Evolutionary conservation across 139 green algal species (phyloP).

Genomic region (Chlorella sp.): DNA sequence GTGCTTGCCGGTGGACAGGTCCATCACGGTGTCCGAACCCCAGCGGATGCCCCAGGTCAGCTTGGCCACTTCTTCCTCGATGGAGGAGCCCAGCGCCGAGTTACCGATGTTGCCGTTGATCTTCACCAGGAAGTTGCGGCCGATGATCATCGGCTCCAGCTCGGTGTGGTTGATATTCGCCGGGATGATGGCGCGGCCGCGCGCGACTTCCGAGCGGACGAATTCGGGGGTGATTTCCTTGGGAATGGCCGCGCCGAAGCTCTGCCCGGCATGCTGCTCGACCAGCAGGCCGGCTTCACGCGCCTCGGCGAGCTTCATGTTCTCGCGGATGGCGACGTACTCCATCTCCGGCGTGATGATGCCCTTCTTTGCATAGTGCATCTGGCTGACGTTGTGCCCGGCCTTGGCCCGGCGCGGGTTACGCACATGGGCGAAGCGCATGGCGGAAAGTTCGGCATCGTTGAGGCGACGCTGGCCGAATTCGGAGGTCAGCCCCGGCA

Average conservation of each 20-base stretch:
- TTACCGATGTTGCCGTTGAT: slow-evolving; percentile 99
- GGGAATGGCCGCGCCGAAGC: too few species aligned
- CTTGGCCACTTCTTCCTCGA: slow-evolving; percentile 98
- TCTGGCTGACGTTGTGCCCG: too few species aligned
- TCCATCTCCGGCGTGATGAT: slow-evolving; percentile 96
- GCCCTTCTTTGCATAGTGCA: slow-evolving; percentile 85
- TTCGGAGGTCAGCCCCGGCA: too few species aligned
- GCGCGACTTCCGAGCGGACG: slow-evolving; percentile 87
- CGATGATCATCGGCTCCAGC: slow-evolving; percentile 89
- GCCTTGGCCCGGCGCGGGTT: too few species aligned
- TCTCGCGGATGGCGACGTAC: slow-evolving; percentile 88
- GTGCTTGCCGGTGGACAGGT: slow-evolving; percentile 92
- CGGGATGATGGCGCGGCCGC: slow-evolving; percentile 93
- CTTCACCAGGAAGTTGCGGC: slow-evolving; percentile 94
- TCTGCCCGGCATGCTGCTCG: too few species aligned
- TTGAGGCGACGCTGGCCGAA: too few species aligned
- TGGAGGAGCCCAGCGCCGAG: slow-evolving; percentile 87
- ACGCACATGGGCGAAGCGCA: too few species aligned
- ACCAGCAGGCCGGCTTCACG: too few species aligned
- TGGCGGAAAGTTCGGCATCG: too few species aligned
- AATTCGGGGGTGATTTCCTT: too few species aligned
- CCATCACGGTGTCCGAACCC: slow-evolving; percentile 97
- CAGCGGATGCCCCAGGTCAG: slow-evolving; percentile 94
- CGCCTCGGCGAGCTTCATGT: too few species aligned
- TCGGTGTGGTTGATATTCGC: slow-evolving; percentile 95